A percentile compares a stretch with the other conserved stretches of the same genome.
These are phyloP conservation scores for Chlorociboria aeruginascens DNA, from an alignment of 495 filamentous ascomycete species.

Conservation along the genomic window DNA sequence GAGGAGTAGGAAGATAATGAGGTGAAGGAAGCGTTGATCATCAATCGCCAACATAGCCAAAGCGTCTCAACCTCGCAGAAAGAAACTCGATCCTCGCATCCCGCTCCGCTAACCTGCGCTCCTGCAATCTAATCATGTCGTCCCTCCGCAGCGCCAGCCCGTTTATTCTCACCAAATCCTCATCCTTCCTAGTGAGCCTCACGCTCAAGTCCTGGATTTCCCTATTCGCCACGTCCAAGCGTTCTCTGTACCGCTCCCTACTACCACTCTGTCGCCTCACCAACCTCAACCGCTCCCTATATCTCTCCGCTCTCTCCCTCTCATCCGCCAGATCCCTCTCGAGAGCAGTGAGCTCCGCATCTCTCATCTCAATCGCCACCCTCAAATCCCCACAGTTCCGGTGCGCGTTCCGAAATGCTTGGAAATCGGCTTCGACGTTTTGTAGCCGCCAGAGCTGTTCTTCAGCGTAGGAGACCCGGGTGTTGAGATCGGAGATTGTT, in stretches of 20 bases:
- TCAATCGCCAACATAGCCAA: no score
- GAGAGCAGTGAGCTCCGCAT: slow-evolving; percentile 2
- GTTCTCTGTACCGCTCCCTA: slow-evolving; percentile 20
- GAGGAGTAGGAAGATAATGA: no score
- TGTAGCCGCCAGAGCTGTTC: slow-evolving; percentile 6
- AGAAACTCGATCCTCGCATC: no score
- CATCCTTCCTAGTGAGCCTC: slow-evolving; percentile 21
- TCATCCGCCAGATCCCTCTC: slow-evolving; percentile 43
- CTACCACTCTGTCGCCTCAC: slow-evolving; percentile 27
- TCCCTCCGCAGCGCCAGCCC: slow-evolving; percentile 28
- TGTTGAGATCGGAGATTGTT: slow-evolving; percentile 5
- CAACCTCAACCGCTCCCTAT: slow-evolving; percentile 41
- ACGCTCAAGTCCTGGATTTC: no score
- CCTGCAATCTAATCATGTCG: slow-evolving; percentile 47
- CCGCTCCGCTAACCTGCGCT: slow-evolving; percentile 40
- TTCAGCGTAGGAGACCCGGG: slow-evolving; percentile 13
- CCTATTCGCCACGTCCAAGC: slow-evolving; percentile 31
- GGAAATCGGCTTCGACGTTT: slow-evolving; percentile 2
- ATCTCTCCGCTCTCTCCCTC: slow-evolving; percentile 38
- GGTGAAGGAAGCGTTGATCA: no score
- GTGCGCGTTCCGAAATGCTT: slow-evolving; percentile 7
- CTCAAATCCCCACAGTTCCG: slow-evolving; percentile 5
- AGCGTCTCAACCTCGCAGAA: no score
- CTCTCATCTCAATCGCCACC: slow-evolving; percentile 4
- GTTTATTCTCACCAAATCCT: slow-evolving; percentile 49